These are phyloP conservation scores for Verticillium nonalfalfae DNA, from an alignment of 2,329 filamentous ascomycete species.

Conservation along the genomic window DNA sequence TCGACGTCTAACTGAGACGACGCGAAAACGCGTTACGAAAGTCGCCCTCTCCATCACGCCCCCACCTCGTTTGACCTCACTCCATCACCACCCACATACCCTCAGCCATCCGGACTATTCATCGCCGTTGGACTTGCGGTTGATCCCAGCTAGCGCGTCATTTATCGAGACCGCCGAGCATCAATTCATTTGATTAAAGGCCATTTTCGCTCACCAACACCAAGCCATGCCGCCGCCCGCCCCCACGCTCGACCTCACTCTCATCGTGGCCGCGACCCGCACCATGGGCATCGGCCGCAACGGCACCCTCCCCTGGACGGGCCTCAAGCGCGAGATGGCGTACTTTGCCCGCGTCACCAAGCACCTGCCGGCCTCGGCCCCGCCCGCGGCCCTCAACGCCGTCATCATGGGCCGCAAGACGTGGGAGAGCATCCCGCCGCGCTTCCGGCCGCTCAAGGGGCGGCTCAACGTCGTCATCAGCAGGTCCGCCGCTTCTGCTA, in stretches of 20 bases:
- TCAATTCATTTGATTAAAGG: no score
- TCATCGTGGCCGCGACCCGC: slow-evolving; percentile 90
- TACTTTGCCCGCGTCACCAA: slow-evolving; percentile 92
- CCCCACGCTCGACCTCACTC: slow-evolving; percentile 60
- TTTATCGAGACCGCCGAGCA: background rate
- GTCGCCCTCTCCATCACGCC: background rate
- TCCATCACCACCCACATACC: background rate
- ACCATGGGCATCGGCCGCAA: slow-evolving; percentile 80
- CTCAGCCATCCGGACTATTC: background rate
- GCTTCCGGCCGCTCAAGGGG: slow-evolving; percentile 72
- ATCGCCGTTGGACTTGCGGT: background rate
- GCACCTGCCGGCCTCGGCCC: slow-evolving; percentile 39
- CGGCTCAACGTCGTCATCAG: slow-evolving; percentile 80
- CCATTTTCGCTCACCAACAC: background rate
- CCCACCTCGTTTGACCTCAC: background rate
- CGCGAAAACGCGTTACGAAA: background rate
- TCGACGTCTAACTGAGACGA: background rate
- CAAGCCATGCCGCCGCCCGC: slow-evolving; percentile 6
- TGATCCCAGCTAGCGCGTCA: background rate
- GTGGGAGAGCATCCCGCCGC: slow-evolving; percentile 80
- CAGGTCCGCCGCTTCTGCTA: slow-evolving; percentile 28
- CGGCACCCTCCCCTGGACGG: slow-evolving; percentile 81
- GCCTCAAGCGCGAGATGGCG: slow-evolving; percentile 83
- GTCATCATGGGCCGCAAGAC: slow-evolving; percentile 98
- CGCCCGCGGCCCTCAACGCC: slow-evolving; percentile 49